Percentiles rank a stretch among this genome's conserved stretches.
Evolutionary conservation across 2,329 filamentous ascomycete species (phyloP).

Genomic region (Aspergillus sp.): DNA sequence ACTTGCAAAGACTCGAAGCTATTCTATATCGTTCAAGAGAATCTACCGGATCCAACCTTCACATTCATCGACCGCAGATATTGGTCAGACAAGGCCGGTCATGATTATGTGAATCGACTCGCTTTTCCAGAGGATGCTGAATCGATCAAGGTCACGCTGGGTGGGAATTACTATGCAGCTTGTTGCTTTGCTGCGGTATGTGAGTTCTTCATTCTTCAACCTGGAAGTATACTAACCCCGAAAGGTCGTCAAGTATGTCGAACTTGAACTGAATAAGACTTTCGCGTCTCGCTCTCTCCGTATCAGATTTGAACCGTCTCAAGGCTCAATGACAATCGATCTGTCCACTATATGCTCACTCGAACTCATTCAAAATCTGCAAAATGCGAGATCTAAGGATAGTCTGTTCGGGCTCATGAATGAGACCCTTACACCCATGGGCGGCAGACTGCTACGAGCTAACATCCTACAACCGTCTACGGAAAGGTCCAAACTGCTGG

Average conservation of each 20-base stretch:
- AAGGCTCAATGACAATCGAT: constrained; percentile 94
- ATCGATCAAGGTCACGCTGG: constrained; percentile 68
- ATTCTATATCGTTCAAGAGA: constrained; percentile 66
- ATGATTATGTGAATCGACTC: constrained; percentile 72
- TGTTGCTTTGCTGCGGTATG: constrained; percentile 80
- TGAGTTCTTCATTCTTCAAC: too few relatives aligned
- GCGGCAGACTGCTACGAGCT: constrained; percentile 70
- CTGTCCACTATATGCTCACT: constrained; percentile 77
- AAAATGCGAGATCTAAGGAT: constrained; percentile 68
- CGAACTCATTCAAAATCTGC: constrained; percentile 83
- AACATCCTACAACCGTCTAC: constrained; percentile 88
- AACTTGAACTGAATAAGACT: constrained; percentile 59
- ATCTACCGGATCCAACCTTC: constrained; percentile 56
- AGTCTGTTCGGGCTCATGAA: constrained; percentile 82
- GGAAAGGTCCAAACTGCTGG: constrained; percentile 57
- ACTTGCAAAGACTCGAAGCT: constrained; percentile 70
- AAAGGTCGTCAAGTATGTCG: constrained; percentile 74
- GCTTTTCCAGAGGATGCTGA: constrained; percentile 75
- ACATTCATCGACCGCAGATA: constrained; percentile 66
- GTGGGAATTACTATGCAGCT: constrained; percentile 78
- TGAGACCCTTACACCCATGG: constrained; percentile 81
- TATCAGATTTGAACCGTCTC: constrained; percentile 78
- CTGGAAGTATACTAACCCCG: constrained; percentile 9
- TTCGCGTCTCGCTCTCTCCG: constrained; percentile 76
- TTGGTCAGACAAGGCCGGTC: constrained; percentile 72